Percentiles rank a stretch among this genome's conserved stretches.
These are phyloP conservation scores for Rubroboletus pulcherrimus DNA, from an alignment of 768 basidiomycete genomes.

Conservation along the genomic window DNA sequence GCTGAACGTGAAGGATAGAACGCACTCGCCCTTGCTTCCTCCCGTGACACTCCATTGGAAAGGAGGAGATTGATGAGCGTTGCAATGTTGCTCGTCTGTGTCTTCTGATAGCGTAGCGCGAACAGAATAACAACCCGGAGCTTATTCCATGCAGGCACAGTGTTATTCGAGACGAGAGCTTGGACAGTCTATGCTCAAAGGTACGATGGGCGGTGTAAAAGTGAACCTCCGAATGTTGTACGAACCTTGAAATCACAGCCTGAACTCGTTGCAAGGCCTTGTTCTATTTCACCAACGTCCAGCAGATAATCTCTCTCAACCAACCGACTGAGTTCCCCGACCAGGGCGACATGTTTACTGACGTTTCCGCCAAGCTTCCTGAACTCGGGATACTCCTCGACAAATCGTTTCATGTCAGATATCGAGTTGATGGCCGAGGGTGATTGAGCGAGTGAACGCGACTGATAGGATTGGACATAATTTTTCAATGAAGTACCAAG, in stretches of 20 bases:
- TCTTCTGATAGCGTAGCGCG: constrained; percentile 92
- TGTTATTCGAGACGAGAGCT: constrained; percentile 62
- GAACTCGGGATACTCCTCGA: constrained; percentile 98
- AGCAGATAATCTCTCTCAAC: constrained; percentile 83
- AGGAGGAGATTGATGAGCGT: constrained; percentile 71
- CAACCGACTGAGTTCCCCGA: constrained; percentile 90
- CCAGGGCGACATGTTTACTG: constrained; percentile 96
- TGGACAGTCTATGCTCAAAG: constrained; percentile 65
- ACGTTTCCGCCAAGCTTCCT: constrained; percentile 95
- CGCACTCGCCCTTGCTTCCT: constrained; percentile 62
- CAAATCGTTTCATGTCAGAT: constrained; percentile 92
- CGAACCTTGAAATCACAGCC: constrained; percentile 84
- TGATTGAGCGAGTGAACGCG: constrained; percentile 69
- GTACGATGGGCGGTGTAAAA: neutral
- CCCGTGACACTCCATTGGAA: constrained; percentile 69
- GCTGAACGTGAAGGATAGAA: constrained; percentile 5
- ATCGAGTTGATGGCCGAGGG: constrained; percentile 89
- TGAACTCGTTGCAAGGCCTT: constrained; percentile 89
- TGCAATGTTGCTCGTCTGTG: constrained; percentile 76
- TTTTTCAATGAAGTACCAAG: constrained; percentile 86
- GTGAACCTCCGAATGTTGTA: neutral
- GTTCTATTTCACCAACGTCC: constrained; percentile 92
- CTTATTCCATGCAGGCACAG: constrained; percentile 76
- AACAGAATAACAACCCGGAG: constrained; percentile 88
- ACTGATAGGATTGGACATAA: constrained; percentile 93